phyloP scores from a whole-genome alignment of 2,329 filamentous ascomycete species.

The Fusarium sp. region DNA sequence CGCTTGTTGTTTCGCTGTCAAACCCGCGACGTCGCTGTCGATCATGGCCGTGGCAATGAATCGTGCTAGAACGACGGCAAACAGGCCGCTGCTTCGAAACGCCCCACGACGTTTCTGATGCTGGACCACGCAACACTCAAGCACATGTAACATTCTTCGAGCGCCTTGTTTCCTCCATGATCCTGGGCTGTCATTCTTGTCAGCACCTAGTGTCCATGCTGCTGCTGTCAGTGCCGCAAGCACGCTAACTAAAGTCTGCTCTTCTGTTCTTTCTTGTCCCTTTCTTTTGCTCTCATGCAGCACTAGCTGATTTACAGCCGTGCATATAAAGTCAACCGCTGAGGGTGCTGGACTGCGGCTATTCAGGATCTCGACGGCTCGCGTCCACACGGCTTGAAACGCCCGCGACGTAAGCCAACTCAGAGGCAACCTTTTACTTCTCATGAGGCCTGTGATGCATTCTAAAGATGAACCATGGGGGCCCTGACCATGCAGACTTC shows the following conservation, averaged over 20 bases:
- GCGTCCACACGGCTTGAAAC: slow-evolving; percentile 48
- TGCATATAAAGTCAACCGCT: slow-evolving; percentile 43
- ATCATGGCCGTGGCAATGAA: slow-evolving; percentile 47
- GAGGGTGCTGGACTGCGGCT: slow-evolving; percentile 41
- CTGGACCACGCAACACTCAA: slow-evolving; percentile 46
- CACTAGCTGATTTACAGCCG: slow-evolving; percentile 44
- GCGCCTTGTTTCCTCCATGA: slow-evolving; percentile 31
- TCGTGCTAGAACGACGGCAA: slow-evolving; percentile 48
- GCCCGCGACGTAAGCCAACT: slow-evolving; percentile 45
- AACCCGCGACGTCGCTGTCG: slow-evolving; percentile 25
- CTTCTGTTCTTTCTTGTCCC: slow-evolving; percentile 24
- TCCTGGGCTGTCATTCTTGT: slow-evolving; percentile 6
- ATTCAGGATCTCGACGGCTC: slow-evolving; percentile 45
- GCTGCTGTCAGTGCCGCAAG: slow-evolving; percentile 51
- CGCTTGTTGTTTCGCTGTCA: slow-evolving; percentile 34
- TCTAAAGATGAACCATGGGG: slow-evolving; percentile 37
- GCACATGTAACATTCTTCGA: slow-evolving; percentile 46
- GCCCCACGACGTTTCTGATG: slow-evolving; percentile 26
- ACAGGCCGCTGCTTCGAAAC: slow-evolving; percentile 36
- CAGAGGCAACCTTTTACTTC: slow-evolving; percentile 37
- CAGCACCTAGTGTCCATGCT: slow-evolving; percentile 34
- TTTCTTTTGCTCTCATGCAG: slow-evolving; percentile 15
- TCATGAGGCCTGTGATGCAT: slow-evolving; percentile 44
- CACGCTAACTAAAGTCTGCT: slow-evolving; percentile 51
- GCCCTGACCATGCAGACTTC: slow-evolving; percentile 16